A percentile compares a stretch with the other conserved stretches of the same genome.
These are phyloP conservation scores for Tricholoma hemisulphureum DNA, from an alignment of 768 basidiomycete genomes.

Conservation along the genomic window DNA sequence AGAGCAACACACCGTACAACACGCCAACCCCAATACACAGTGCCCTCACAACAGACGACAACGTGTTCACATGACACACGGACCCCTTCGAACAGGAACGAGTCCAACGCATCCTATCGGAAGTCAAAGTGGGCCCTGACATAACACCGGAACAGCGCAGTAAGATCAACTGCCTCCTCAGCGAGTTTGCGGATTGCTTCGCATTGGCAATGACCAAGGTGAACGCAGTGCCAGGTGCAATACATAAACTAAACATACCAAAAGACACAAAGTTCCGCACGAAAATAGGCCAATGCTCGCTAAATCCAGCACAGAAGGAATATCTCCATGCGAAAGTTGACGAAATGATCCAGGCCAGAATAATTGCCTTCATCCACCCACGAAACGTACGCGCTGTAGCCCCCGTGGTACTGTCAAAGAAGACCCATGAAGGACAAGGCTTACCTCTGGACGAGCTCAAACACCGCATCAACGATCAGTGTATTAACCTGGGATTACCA, in stretches of 20 bases:
- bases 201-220: no score
- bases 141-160: conserved; percentile 23
- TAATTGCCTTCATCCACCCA: background rate
- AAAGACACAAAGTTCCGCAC: conserved; percentile 21
- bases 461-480: conserved; percentile 14
- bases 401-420: background rate
- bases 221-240: background rate
- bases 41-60: no score
- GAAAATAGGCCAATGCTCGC: conserved; percentile 24
- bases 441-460: background rate
- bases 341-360: background rate
- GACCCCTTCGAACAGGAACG: background rate
- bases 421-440: background rate
- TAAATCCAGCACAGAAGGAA: background rate
- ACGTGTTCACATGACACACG: background rate
- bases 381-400: background rate
- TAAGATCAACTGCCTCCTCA: conserved; percentile 24
- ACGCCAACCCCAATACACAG: no score
- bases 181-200: background rate
- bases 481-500: conserved; percentile 22
- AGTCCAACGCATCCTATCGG: background rate
- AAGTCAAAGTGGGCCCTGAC: background rate
- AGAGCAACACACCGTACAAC: no score
- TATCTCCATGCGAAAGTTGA: background rate
- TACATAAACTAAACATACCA: conserved; percentile 34